Conservation (phyloP, 805 yeast species). For the Ogataea siamensis region DNA sequence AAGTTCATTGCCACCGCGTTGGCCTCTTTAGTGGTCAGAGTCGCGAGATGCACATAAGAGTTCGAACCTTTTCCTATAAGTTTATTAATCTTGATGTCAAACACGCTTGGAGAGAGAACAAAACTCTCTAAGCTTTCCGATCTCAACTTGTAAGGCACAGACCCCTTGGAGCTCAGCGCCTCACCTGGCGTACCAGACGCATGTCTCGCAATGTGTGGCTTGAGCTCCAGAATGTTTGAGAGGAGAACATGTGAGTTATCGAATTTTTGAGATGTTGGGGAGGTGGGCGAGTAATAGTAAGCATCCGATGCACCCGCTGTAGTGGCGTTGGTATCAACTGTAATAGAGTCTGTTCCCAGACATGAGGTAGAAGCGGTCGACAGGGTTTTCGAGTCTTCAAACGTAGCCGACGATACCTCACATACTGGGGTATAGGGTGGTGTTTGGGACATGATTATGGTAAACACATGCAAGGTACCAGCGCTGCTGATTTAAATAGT, state of each 20-base stretch:
- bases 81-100: slow-evolving; percentile 19
- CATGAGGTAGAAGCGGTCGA: slow-evolving; percentile 1
- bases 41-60: slow-evolving; percentile 29
- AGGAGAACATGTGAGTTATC: slow-evolving; percentile 4
- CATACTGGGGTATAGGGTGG: slow-evolving; percentile 20
- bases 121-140: slow-evolving; percentile 18
- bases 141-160: slow-evolving; percentile 16
- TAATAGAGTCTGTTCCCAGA: background rate
- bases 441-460: slow-evolving; percentile 11
- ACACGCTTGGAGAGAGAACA: slow-evolving; percentile 22
- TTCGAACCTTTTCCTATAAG: slow-evolving; percentile 32
- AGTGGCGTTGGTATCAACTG: slow-evolving; percentile 6
- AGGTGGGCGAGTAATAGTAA: slow-evolving; percentile 10
- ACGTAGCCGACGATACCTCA: slow-evolving; percentile 11
- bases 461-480: background rate
- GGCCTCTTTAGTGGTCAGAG: slow-evolving; percentile 15
- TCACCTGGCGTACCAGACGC: background rate
- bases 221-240: slow-evolving; percentile 2
- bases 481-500: background rate
- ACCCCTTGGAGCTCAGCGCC: background rate
- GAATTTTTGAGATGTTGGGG: slow-evolving; percentile 8
- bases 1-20: slow-evolving; percentile 11
- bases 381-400: slow-evolving; percentile 7
- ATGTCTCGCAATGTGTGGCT: background rate
- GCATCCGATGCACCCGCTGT: slow-evolving; percentile 5